Base-by-base conservation (phyloP, 805 yeast species). In the Monosporozyma siamensis region DNA sequence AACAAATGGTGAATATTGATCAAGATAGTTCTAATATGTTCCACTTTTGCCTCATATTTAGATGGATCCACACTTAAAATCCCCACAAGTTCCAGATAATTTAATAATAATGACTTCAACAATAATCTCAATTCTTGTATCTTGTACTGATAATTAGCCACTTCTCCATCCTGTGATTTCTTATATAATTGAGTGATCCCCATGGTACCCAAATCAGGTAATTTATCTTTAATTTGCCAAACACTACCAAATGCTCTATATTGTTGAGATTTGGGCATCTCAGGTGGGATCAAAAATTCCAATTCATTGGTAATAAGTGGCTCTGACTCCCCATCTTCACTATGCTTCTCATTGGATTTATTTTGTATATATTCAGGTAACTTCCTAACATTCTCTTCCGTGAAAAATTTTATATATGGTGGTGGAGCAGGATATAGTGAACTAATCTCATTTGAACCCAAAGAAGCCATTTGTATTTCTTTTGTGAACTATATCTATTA, bases 341-440 rank as follows among this genome's bases (percentile, higher is more conserved):
- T 18, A 6, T 32, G 3, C 12, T 10, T 10, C 23, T 26, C 6
- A 3, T 14, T 8, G 49, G 56, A 34, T 39, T 50, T 48, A 31
- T 40, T 46, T 47, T 43, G 38, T 40, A 48, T 39, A 42, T 50
- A 61, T 58, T 48, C 53, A 12, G 52, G 45, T 23, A 72, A 64
- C 54, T 69, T 71, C 17, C 61, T 66, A n/a, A 75, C 50, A 55
- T 88, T 87, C 45, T 76, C 84, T 3, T 66, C 56, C 0, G 95
- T 85, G 67, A 86, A 90, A 53, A 71, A 76, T 56, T 78, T 75
- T 50, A 77, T 74, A 56, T 77, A 86, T 7, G 84, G 83, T 7
- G 98, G 98, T 2, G 98, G 97, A 1, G 95, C 94, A 2, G 98
- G 98, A 52, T 85, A 92, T 34, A 90, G 69, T 6, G 95, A 78